Base-by-base conservation (phyloP, 2,329 filamentous ascomycete species). In the Acephala macrosclerotiorum region DNA sequence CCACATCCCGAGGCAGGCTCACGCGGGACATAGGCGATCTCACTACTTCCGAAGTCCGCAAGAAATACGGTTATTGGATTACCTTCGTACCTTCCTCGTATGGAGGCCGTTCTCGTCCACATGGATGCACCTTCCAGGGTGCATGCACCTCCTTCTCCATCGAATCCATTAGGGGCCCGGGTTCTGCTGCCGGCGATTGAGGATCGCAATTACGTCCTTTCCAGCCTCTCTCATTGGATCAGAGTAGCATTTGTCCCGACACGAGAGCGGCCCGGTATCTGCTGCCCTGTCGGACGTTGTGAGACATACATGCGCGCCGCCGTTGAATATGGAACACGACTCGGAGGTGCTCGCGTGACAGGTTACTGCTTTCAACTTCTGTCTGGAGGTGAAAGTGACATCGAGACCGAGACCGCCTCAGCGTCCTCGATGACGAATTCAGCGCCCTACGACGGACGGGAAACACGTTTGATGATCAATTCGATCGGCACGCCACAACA, bases 301-400 rank as follows among this genome's bases (percentile, higher is more conserved):
- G 26, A 53, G 49, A 53, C 49, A 53, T 29, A 53, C 49, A 53
- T 53, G 49, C 49, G 25, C 18, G 18, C 6, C 20, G 45, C 9
- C 25, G 16, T 11, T 53, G 20, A 8, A 7, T 6, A n/a, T 47
- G 42, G 42, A 3, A 20, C 42, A 22, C 8, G 42, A 47, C 18
- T 6, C 16, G 6, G 25, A 16, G 49, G 18, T 53, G 49, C 49
- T 53, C 49, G 49, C 26, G 22, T 53, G 49, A 53, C 11, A 29
- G 22, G 29, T 29, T 53, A 33, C 49, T 53, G 49, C 49, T 53
- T 53, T 53, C 49, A 49, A n/a, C 45, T 49, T n/a, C n/a, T n/a
- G n/a, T n/a, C 11, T 22, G 45, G 11, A 25, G 29, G n/a, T n/a
- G n/a, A n/a, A 33, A 4, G 4, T 33, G 29, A 33, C 29, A 33